Evolutionary conservation across 2,329 filamentous ascomycete species (phyloP), one percentile per base, ranked within the genome.

Genomic region (Coniochaeta sp.): DNA sequence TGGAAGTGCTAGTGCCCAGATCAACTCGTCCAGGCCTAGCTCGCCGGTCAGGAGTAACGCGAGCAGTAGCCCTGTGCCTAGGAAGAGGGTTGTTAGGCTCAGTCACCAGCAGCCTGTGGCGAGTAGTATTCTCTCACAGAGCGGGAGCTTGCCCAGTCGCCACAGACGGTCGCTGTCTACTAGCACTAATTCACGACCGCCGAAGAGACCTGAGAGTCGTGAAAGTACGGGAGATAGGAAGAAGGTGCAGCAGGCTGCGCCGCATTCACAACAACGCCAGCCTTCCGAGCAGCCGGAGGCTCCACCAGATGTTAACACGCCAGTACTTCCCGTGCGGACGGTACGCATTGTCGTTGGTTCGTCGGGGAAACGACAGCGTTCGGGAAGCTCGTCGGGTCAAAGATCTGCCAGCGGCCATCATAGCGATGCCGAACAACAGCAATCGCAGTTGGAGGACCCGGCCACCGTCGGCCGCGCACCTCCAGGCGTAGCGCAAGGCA

Each of bases 81-180:
- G 82, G 62, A 85, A 84, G 68, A 75, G 83, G 44, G 80, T 86
- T 32, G 81, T 86, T 17, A 79, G 83, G 16, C 72, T 86, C 19
- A 85, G 81, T 69, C 1, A 65, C 60, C 16, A 78, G 78, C 60
- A 77, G 79, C 1, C 47, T 28, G 47, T 52, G 10, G 47, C 76
- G 81, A 68, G 68, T 69, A 38, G 57, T 58, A 19, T 58, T 62
- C 22, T 58, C 55, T 32, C 63, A 55, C 12, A 56, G 12, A 59
- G 63, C 14, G 63, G 63, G 12, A 64, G 67, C 55, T 64, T 66
- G n/a, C 67, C 67, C 14, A 79, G 78, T 62, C 75, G 80, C 54
- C 73, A 81, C 50, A 82, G 82, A 14, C 79, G 76, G n/a, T 84
- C 81, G 0, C 68, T 79, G 24, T 81, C 81, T 5, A 67, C 71